Base-by-base conservation (phyloP, 345 rosid genomes). In the Rhizophora apiculata region DNA sequence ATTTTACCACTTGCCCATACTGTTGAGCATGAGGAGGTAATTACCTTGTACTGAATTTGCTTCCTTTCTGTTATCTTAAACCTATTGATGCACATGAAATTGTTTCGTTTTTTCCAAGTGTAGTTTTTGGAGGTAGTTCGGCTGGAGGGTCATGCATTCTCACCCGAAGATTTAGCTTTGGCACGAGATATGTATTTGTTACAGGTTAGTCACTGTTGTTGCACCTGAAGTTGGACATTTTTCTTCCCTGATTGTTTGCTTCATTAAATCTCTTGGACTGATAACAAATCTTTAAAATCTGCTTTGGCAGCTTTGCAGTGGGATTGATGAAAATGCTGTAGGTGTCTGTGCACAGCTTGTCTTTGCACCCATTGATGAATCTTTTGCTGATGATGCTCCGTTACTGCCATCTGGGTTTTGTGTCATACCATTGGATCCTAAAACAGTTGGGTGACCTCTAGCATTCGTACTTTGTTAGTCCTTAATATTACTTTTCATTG, bases 351-450 rank as follows among this genome's bases (percentile, higher is more conserved):
- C 98, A 27, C 97, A 94, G 74, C 98, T 94, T 69, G 96, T 94
- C 59, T 94, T 88, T 84, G 97, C 97, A 29, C 97, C 97, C 55
- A 91, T 94, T 19, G 97, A 94, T 53, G 97, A 91, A 74, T 89
- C 98, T 19, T 94, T 94, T 67, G 95, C 98, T n/a, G 96, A 94
- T 82, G 97, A 91, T 77, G 97, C 96, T 76, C 96, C 95, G 67
- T 77, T 94, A 62, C 80, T 94, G 68, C 90, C 98, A 55, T 94
- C 97, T 63, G 98, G 98, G 9, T 94, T 94, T 63, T 88, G 95
- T 3, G 87, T 94, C 86, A 89, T 94, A 67, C 97, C 97, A 48
- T 77, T 94, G 65, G 96, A 94, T 74, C 81, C 90, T 48, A 94
- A 89, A 83, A 62, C 95, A 73, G 91, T 84, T 74, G 67, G 82